A percentile compares a stretch with the other conserved stretches of the same genome.
Conservation (phyloP, 305 asterid genomes). For the Fraxinus angustifolia region DNA sequence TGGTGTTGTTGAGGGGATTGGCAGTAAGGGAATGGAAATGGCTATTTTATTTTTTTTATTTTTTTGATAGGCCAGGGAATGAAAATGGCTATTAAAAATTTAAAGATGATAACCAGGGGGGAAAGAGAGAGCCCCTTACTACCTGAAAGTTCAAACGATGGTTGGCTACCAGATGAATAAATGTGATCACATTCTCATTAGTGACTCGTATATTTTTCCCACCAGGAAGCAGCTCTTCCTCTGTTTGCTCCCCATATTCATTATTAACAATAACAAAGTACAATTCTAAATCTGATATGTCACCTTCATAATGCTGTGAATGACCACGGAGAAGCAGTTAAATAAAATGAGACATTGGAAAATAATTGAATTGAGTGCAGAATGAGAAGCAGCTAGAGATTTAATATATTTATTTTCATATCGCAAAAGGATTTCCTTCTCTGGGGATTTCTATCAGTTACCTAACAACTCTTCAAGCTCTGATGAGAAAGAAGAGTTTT, state of each 20-base stretch:
- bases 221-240: constrained; percentile 87
- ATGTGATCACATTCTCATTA: constrained; percentile 84
- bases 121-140: constrained; percentile 9
- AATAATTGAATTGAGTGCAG: neutral
- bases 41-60: neutral
- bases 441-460: neutral
- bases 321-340: constrained; percentile 22
- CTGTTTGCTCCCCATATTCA: constrained; percentile 95
- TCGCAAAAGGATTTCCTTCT: neutral
- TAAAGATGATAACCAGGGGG: neutral
- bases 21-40: constrained; percentile 1
- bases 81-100: neutral
- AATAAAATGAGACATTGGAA: constrained; percentile 3
- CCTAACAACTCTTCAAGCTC: neutral
- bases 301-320: constrained; percentile 75
- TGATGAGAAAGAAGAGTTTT: neutral
- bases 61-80: too few species aligned
- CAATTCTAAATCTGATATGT: constrained; percentile 74
- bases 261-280: constrained; percentile 84
- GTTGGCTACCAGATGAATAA: constrained; percentile 92
- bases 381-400: constrained; percentile 6
- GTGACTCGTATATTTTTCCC: constrained; percentile 81
- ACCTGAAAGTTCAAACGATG: constrained; percentile 93
- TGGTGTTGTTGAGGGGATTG: neutral
- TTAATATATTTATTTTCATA: neutral